Evolutionary conservation across 2,329 filamentous ascomycete species (phyloP).

Genomic region (Aspergillus brasiliensis): DNA sequence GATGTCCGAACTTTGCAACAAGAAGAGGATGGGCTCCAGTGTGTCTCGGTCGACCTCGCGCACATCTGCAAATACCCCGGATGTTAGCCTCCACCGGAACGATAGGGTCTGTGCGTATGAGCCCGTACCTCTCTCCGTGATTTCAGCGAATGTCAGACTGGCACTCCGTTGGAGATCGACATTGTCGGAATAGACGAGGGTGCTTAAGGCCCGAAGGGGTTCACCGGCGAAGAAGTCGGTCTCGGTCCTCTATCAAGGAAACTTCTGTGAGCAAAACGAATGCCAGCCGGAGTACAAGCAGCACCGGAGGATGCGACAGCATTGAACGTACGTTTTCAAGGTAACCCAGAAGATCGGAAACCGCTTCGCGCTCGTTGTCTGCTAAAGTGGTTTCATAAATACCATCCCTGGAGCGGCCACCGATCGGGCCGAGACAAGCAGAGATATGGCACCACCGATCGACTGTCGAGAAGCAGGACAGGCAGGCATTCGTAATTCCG

Average conservation of each 20-base stretch:
- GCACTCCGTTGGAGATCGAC: conserved; percentile 96
- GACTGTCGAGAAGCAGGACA: conserved; percentile 45
- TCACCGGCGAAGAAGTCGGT: conserved; percentile 98
- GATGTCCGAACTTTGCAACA: conserved; percentile 92
- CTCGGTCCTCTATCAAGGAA: conserved; percentile 72
- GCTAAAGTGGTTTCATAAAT: conserved; percentile 86
- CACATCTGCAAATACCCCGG: conserved; percentile 68
- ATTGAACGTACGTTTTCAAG: conserved; percentile 79
- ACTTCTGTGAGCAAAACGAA: conserved; percentile 21
- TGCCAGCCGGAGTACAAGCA: neutral
- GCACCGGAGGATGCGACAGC: neutral
- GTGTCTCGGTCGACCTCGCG: conserved; percentile 93
- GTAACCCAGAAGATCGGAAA: conserved; percentile 91
- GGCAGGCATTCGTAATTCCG: conserved; percentile 43
- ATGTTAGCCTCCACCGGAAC: conserved; percentile 1
- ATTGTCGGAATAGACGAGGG: conserved; percentile 97
- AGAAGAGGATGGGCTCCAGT: conserved; percentile 90
- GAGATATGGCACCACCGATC: conserved; percentile 49
- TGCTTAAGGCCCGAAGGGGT: conserved; percentile 88
- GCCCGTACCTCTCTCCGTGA: conserved; percentile 84
- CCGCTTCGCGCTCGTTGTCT: conserved; percentile 94
- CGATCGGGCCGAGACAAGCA: conserved; percentile 42
- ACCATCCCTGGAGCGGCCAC: conserved; percentile 76
- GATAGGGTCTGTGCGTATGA: neutral
- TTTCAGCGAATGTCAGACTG: conserved; percentile 97